phyloP scores from a whole-genome alignment of 2,329 filamentous ascomycete species.

The Coleophoma eucalyptorum region DNA sequence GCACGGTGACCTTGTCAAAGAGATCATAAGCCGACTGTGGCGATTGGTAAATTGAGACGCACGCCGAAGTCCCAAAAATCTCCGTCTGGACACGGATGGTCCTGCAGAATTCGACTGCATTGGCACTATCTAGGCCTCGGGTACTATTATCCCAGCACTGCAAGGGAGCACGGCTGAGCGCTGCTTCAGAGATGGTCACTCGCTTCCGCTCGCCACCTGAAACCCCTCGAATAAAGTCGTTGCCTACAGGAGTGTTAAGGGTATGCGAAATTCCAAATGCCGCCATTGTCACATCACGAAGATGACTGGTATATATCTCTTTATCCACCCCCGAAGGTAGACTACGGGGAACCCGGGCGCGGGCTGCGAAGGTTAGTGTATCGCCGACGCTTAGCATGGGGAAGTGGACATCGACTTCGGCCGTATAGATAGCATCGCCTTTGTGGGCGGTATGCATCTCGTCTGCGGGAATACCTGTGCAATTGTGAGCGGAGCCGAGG shows the following conservation, averaged over 20 bases:
- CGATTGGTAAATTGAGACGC: slow-evolving; percentile 70
- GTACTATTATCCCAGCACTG: slow-evolving; percentile 78
- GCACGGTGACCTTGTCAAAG: slow-evolving; percentile 65
- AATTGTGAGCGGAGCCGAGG: no score
- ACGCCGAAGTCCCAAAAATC: slow-evolving; percentile 54
- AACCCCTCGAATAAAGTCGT: slow-evolving; percentile 63
- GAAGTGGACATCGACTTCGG: slow-evolving; percentile 65
- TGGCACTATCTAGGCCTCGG: slow-evolving; percentile 68
- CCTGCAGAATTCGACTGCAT: slow-evolving; percentile 68
- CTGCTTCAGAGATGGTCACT: slow-evolving; percentile 75
- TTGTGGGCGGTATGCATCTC: slow-evolving; percentile 49
- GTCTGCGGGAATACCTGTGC: slow-evolving; percentile 41
- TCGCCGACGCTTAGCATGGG: slow-evolving; percentile 70
- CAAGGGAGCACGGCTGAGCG: slow-evolving; percentile 48
- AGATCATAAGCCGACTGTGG: slow-evolving; percentile 61
- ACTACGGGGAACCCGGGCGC: slow-evolving; percentile 59
- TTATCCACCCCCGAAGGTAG: slow-evolving; percentile 22
- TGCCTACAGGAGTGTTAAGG: slow-evolving; percentile 67
- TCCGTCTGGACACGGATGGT: slow-evolving; percentile 62
- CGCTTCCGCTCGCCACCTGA: slow-evolving; percentile 71
- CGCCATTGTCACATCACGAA: slow-evolving; percentile 58
- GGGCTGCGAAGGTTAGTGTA: slow-evolving; percentile 68
- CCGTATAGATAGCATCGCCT: slow-evolving; percentile 67
- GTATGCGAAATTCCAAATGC: slow-evolving; percentile 69
- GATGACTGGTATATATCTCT: slow-evolving; percentile 40